Evolutionary conservation across 441 rosid species (phyloP).

Genomic region (Macaranga tanarius): DNA sequence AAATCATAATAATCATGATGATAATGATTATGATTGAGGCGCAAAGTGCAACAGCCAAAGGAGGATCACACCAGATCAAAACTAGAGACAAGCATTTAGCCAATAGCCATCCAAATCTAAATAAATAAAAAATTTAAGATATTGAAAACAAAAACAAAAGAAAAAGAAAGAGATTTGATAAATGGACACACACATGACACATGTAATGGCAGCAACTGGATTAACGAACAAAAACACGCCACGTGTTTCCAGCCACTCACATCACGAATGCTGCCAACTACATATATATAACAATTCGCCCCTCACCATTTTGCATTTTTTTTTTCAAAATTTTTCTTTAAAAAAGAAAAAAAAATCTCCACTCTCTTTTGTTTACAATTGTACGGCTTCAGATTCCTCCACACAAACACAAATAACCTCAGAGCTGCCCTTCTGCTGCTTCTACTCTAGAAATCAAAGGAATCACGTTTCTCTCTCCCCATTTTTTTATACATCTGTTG

Average conservation of each 20-base stretch:
- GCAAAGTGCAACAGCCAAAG: too few relatives aligned
- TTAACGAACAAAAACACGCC: slow-evolving; percentile 16
- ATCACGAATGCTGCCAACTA: background rate
- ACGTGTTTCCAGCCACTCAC: background rate
- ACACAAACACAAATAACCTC: background rate
- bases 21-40: too few relatives aligned
- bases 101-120: too few relatives aligned
- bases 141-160: too few relatives aligned
- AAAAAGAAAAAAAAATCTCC: background rate
- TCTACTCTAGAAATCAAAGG: background rate
- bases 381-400: slow-evolving; percentile 22
- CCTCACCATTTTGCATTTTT: background rate
- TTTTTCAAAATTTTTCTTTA: background rate
- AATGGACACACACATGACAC: background rate
- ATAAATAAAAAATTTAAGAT: too few relatives aligned
- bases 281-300: background rate
- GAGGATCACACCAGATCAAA: background rate
- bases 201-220: background rate
- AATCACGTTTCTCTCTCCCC: slow-evolving; percentile 2
- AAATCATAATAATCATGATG: background rate
- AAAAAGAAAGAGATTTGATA: background rate
- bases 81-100: background rate
- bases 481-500: background rate
- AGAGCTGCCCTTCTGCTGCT: background rate
- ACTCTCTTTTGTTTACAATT: background rate